Evolutionary conservation across 108 stramenopile genomes (phyloP).

Genomic region (Skeletonema grethae): DNA sequence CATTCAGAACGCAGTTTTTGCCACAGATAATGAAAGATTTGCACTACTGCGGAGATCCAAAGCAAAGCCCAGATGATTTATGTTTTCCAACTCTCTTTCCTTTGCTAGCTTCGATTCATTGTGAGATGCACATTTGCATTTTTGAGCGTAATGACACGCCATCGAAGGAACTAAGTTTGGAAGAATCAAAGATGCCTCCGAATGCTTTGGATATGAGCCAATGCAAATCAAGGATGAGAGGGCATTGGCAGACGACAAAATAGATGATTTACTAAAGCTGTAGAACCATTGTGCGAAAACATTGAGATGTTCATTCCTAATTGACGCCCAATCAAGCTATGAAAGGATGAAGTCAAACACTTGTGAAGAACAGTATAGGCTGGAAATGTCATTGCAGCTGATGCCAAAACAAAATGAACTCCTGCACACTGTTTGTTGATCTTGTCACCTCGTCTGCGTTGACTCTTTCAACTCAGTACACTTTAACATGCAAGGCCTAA

Average conservation of each 20-base stretch:
- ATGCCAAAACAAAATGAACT: no score
- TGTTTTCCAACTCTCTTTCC: conserved; percentile 65
- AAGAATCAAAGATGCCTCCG: conserved; percentile 32
- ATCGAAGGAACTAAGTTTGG: conserved; percentile 26
- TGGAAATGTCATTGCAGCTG: no score
- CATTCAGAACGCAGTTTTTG: conserved; percentile 58
- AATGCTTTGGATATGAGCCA: conserved; percentile 41
- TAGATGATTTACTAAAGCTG: no score
- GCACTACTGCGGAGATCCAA: conserved; percentile 62
- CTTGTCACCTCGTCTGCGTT: no score
- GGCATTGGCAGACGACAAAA: not conserved
- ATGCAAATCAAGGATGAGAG: conserved; percentile 35
- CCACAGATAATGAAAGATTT: conserved; percentile 68
- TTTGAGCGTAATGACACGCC: conserved; percentile 60
- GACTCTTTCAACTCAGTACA: no score
- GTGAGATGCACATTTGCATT: conserved; percentile 72
- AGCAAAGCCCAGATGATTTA: conserved; percentile 22
- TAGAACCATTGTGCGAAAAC: no score
- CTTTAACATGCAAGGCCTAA: no score
- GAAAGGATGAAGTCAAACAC: no score
- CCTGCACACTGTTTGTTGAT: no score
- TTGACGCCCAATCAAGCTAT: no score
- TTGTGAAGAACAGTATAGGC: no score
- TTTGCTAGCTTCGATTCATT: conserved; percentile 52
- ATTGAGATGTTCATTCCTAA: no score